Evolutionary conservation across 495 filamentous ascomycete species (phyloP).

Genomic region (Xylona heveae): DNA sequence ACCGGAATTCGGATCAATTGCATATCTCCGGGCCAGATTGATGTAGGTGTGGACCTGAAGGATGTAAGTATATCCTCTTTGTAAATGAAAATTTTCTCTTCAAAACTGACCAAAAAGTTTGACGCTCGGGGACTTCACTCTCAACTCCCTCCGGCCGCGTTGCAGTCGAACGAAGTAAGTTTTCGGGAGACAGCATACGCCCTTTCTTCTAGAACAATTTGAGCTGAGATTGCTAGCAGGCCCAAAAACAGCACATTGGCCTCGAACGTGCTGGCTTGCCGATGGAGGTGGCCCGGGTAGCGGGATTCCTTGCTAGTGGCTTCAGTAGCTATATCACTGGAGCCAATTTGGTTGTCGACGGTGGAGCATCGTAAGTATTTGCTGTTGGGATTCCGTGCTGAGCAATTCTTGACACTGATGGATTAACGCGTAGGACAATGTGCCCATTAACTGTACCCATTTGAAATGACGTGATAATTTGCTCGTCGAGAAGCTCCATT

Average conservation of each 20-base stretch:
- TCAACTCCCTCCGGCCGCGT: constrained; percentile 30
- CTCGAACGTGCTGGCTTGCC: constrained; percentile 27
- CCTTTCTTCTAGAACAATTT: background rate
- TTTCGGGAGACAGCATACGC: no score
- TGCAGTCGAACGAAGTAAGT: constrained; percentile 27
- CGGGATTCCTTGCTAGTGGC: constrained; percentile 32
- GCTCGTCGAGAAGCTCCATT: no score
- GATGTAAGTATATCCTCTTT: constrained; percentile 12
- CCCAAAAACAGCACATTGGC: constrained; percentile 21
- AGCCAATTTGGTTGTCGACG: constrained; percentile 31
- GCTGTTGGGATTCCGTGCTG: background rate
- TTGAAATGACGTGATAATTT: constrained; percentile 11
- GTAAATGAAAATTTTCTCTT: background rate
- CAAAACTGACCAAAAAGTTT: constrained; percentile 12
- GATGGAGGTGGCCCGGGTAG: constrained; percentile 33
- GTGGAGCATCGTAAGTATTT: constrained; percentile 24
- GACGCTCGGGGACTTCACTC: constrained; percentile 30
- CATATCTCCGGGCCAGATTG: constrained; percentile 34
- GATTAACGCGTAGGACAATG: constrained; percentile 2
- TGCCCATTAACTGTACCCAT: constrained; percentile 22
- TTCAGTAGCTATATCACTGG: constrained; percentile 36
- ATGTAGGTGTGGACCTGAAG: constrained; percentile 32
- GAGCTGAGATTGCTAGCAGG: constrained; percentile 6
- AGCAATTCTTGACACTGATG: background rate
- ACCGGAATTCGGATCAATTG: constrained; percentile 37